Percentiles rank a stretch among this genome's conserved stretches.
Conservation (phyloP, 495 filamentous ascomycete species). For the Lineolata rhizophorae region DNA sequence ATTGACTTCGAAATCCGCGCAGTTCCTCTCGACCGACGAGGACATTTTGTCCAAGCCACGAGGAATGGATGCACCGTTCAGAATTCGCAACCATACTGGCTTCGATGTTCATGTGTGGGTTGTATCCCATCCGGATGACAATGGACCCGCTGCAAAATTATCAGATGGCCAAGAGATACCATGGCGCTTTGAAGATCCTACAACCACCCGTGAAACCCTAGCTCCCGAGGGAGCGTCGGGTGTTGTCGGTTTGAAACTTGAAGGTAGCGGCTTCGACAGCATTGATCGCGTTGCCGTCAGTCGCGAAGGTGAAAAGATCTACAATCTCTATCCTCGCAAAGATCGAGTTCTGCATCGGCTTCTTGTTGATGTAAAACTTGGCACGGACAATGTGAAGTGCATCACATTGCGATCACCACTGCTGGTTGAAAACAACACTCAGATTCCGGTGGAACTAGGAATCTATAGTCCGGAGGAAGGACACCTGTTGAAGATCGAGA, state of each 20-base stretch:
- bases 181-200: conserved; percentile 92
- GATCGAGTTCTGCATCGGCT: conserved; percentile 69
- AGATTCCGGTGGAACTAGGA: conserved; percentile 90
- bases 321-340: conserved; percentile 64
- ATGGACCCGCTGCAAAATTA: conserved; percentile 53
- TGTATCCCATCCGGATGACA: conserved; percentile 30
- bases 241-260: conserved; percentile 60
- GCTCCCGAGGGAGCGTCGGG: conserved; percentile 59
- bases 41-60: conserved; percentile 89
- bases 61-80: conserved; percentile 76
- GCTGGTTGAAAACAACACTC: conserved; percentile 92
- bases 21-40: conserved; percentile 73
- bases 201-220: conserved; percentile 78
- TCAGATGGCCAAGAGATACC: conserved; percentile 76
- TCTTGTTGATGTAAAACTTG: conserved; percentile 78
- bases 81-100: conserved; percentile 85
- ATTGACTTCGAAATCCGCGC: conserved; percentile 71
- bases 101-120: conserved; percentile 75
- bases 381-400: conserved; percentile 85
- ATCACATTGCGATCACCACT: conserved; percentile 90
- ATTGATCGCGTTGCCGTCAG: conserved; percentile 74
- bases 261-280: conserved; percentile 82
- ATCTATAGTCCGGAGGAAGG: conserved; percentile 76
- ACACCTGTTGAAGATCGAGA: conserved; percentile 90
- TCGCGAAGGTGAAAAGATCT: conserved; percentile 80